phyloP scores from a whole-genome alignment of 495 filamentous ascomycete species.

The Penicillium daleae region DNA sequence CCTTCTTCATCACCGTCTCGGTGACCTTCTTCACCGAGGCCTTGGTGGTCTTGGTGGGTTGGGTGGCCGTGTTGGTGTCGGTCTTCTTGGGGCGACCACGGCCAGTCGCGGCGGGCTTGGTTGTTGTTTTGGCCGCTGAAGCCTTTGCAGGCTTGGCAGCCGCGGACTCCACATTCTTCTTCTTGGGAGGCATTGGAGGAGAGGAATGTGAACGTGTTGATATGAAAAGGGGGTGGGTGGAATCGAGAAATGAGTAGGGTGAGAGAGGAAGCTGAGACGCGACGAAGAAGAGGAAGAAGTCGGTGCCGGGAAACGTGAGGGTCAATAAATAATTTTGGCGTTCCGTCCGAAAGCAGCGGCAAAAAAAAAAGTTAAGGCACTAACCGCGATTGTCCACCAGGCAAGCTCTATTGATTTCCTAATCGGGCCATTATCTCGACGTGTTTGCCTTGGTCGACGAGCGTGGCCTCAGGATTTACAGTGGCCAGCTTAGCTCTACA shows the following conservation, averaged over 20 bases:
- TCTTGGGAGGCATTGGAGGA: slow-evolving; percentile 43
- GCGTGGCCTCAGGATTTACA: background rate
- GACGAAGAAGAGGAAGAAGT: slow-evolving; percentile 14
- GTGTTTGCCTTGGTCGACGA: background rate
- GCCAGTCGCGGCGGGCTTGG: slow-evolving; percentile 9
- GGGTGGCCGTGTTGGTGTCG: slow-evolving; percentile 3
- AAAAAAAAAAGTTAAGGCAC: background rate
- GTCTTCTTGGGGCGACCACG: slow-evolving; percentile 27
- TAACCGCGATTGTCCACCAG: background rate
- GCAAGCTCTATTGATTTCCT: background rate
- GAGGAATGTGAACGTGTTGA: slow-evolving; percentile 11
- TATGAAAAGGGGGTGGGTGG: slow-evolving; percentile 18
- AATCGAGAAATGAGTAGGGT: slow-evolving; percentile 8
- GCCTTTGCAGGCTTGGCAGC: slow-evolving; percentile 13
- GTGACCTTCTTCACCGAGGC: slow-evolving; percentile 14
- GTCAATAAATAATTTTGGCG: slow-evolving; percentile 28
- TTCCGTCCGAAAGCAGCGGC: slow-evolving; percentile 14
- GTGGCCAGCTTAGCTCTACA: background rate
- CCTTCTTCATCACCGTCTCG: slow-evolving; percentile 7
- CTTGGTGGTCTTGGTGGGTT: background rate
- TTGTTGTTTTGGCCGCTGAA: slow-evolving; percentile 11
- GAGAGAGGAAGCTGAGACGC: slow-evolving; percentile 20
- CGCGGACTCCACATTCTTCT: slow-evolving; percentile 23
- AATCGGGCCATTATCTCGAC: background rate
- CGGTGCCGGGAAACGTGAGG: slow-evolving; percentile 14